Evolutionary conservation across 768 basidiomycete genomes (phyloP), one percentile per base, ranked within the genome.

Genomic region (Rubroboletus pulcherrimus): DNA sequence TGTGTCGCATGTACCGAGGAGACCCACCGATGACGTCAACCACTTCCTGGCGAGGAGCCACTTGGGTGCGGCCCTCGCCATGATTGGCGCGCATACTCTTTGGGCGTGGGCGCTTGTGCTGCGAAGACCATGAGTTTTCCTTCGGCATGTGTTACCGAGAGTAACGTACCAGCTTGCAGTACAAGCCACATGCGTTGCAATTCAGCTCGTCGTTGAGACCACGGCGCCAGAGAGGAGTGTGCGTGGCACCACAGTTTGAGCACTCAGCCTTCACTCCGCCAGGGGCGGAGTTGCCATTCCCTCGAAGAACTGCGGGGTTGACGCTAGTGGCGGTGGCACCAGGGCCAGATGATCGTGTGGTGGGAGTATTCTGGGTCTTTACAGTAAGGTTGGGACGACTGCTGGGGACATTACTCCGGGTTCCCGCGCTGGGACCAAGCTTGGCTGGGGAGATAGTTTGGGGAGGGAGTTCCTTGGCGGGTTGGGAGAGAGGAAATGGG

Each of bases 61-160:
- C 76, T 67, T 85, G 84, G 29, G 81, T 75, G 55, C 89, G 82
- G 38, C 82, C 81, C 71, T 91, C 91, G 43, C 85, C 84, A 62
- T 87, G 86, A 49, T 77, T 82, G 65, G 82, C 86, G 42, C 90
- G 83, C 88, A 93, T 91, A 66, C 81, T 90, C 77, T 92, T 92
- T 21, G 91, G 91, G 45, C 91, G 85, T 35, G 91, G 90, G 39
- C 91, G 86, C 68, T 93, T 93, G 68, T 93, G 91, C 87, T 92
- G 41, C 14, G 6, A 48, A 17, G 17, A 38, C 0, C 4, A 24
- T 61, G 17, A 61, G 54, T 44, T 35, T 26, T 37, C 7, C 6
- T 15, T 17, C 7, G 11, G 1, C 7, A 33, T 2, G 17, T 15
- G n/a, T 9, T 10, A 8, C 30, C 34, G 29, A 41, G 35, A 19